Base-by-base conservation (phyloP, 495 filamentous ascomycete genomes). In the Neurospora sp. region DNA sequence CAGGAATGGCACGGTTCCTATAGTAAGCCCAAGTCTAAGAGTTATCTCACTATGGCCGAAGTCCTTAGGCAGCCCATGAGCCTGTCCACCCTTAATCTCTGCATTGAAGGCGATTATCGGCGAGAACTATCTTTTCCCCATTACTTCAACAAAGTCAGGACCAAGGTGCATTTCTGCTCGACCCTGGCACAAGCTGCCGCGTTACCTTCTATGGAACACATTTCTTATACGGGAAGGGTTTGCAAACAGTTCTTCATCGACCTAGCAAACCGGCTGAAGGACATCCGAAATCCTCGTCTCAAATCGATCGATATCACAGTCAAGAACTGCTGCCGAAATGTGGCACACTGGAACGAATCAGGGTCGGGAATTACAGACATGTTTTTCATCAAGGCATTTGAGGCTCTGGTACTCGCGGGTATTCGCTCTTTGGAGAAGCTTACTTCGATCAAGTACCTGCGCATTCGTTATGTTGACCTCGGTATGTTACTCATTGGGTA, bases 1-100 rank as follows among this genome's bases (percentile, higher is more conserved):
- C 84, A 84, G n/a, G 90, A 92, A 75, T 91, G 89, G 87, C 90
- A 93, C 75, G 90, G 87, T 73, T 87, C 85, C 17, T 93, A 92
- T 81, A 88, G 87, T 71, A 90, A 91, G 75, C 87, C 87, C 35
- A 92, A 91, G 76, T 85, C 87, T 6, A 88, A 90, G 78, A 90
- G 86, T 70, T 92, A 92, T 76, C 79, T 88, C 45, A 90, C 87
- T 61, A 89, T 92, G 82, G 86, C 88, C 37, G 78, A 84, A 17
- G 86, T 90, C 31, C 82, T 92, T 38, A 81, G 79, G 45, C 82
- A 78, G 9, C 86, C 89, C 17, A 70, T 81, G 65, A 83, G 83
- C n/a, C 78, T 93, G 42, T 84, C 83, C 0, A 86, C 89, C 61
- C 77, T 92, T 41, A 89, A 89, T 74, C 81, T 93, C 73, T 90